Percentiles rank a stretch among this genome's conserved stretches.
phyloP scores from a whole-genome alignment of 352 stramenopile genomes.

The Phytophthora kernoviae region DNA sequence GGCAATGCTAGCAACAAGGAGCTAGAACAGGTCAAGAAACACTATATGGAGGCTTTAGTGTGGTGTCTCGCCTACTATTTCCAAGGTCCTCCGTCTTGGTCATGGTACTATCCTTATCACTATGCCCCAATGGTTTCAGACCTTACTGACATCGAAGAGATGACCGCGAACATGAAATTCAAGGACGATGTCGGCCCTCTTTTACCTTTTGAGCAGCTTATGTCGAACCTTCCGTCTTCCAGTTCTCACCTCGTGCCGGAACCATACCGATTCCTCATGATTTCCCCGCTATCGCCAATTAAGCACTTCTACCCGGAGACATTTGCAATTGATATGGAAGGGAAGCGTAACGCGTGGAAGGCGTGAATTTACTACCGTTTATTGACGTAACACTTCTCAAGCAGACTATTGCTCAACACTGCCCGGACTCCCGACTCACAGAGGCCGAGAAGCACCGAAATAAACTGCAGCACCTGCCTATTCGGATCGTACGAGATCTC shows the following conservation, averaged over 20 bases:
- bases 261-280: conserved; percentile 95
- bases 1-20: conserved; percentile 58
- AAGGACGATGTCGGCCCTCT: conserved; percentile 90
- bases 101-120: conserved; percentile 99
- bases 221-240: conserved; percentile 96
- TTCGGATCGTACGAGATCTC: conserved; percentile 89
- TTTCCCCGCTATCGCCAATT: conserved; percentile 94
- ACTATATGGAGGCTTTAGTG: conserved; percentile 81
- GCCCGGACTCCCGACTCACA: conserved; percentile 90
- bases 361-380: conserved; percentile 98
- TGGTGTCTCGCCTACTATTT: conserved; percentile 88
- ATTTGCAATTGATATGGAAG: conserved; percentile 88
- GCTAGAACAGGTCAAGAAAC: conserved; percentile 67
- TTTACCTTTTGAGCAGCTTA: conserved; percentile 97
- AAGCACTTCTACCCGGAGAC: conserved; percentile 94
- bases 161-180: conserved; percentile 81
- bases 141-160: conserved; percentile 90
- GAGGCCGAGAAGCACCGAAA: conserved; percentile 92
- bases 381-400: conserved; percentile 95
- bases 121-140: conserved; percentile 99
- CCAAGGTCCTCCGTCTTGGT: conserved; percentile 95
- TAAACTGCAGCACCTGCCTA: conserved; percentile 59
- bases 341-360: conserved; percentile 97
- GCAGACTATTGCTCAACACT: conserved; percentile 92
- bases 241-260: conserved; percentile 96